These are phyloP conservation scores for Xylaria longipes DNA, from an alignment of 495 filamentous ascomycete genomes.

Conservation along the genomic window DNA sequence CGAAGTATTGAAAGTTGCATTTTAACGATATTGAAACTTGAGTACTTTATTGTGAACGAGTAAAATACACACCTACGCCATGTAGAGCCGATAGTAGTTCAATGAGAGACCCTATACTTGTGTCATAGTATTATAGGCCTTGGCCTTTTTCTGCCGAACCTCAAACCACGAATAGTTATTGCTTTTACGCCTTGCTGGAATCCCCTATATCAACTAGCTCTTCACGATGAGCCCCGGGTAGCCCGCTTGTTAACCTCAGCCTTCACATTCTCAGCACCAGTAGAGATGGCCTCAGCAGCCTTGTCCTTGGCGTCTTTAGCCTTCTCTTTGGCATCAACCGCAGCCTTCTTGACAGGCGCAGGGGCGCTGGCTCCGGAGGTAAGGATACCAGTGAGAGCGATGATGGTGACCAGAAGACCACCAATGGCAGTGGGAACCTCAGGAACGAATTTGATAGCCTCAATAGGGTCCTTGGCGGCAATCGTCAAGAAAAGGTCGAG, in stretches of 20 bases:
- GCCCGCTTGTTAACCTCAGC: slow-evolving; percentile 63
- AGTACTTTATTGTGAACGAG: slow-evolving; percentile 14
- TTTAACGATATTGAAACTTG: slow-evolving; percentile 7
- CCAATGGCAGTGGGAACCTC: slow-evolving; percentile 84
- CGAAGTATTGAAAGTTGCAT: neutral
- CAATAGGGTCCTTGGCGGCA: slow-evolving; percentile 83
- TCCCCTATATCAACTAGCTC: slow-evolving; percentile 1
- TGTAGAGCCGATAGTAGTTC: slow-evolving; percentile 25
- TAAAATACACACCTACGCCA: slow-evolving; percentile 31
- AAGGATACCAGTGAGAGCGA: slow-evolving; percentile 69
- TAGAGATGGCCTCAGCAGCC: slow-evolving; percentile 69
- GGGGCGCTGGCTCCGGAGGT: slow-evolving; percentile 49
- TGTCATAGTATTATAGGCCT: slow-evolving; percentile 26
- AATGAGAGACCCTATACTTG: slow-evolving; percentile 16
- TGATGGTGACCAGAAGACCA: slow-evolving; percentile 69
- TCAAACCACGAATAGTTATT: slow-evolving; percentile 4
- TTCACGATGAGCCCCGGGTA: slow-evolving; percentile 54
- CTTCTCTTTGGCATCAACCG: slow-evolving; percentile 74
- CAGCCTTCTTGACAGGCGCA: slow-evolving; percentile 59
- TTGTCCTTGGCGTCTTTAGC: slow-evolving; percentile 81
- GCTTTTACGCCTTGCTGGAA: slow-evolving; percentile 17
- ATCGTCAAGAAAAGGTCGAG: slow-evolving; percentile 85
- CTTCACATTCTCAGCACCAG: slow-evolving; percentile 71
- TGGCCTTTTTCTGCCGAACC: slow-evolving; percentile 20
- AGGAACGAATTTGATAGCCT: slow-evolving; percentile 89